Evolutionary conservation across 2,329 filamentous ascomycete species (phyloP).

Genomic region (Daldinia eschscholtzii): DNA sequence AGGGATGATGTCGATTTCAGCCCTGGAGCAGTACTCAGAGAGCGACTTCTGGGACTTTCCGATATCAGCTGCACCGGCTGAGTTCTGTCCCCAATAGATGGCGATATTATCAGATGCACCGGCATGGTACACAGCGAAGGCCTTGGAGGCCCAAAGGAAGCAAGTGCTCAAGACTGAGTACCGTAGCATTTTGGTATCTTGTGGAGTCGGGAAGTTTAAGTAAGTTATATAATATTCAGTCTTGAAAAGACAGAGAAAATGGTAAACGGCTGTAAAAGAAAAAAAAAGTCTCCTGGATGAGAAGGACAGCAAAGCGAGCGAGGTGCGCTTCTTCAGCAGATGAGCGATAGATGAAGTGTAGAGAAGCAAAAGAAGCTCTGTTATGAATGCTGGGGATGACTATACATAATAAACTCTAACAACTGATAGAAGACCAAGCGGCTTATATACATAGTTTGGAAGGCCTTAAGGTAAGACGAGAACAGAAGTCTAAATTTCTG

Average conservation of each 20-base stretch:
- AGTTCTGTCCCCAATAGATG: slow-evolving; percentile 66
- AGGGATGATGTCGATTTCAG: slow-evolving; percentile 67
- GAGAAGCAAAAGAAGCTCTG: slow-evolving; percentile 17
- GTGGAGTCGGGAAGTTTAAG: background rate
- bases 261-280: background rate
- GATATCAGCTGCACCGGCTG: slow-evolving; percentile 58
- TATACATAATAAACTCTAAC: background rate
- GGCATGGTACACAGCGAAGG: slow-evolving; percentile 58
- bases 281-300: background rate
- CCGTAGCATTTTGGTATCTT: slow-evolving; percentile 19
- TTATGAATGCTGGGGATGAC: slow-evolving; percentile 9
- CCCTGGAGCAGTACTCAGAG: slow-evolving; percentile 66
- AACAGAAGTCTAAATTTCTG: slow-evolving; percentile 15
- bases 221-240: background rate
- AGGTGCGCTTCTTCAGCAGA: slow-evolving; percentile 3
- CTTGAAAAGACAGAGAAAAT: background rate
- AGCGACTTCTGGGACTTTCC: slow-evolving; percentile 64
- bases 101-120: slow-evolving; percentile 62
- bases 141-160: slow-evolving; percentile 32
- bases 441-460: slow-evolving; percentile 29
- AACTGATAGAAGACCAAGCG: slow-evolving; percentile 3
- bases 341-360: slow-evolving; percentile 1
- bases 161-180: slow-evolving; percentile 4
- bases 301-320: background rate
- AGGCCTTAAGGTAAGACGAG: slow-evolving; percentile 5